Conservation (phyloP, 371 early-diverging fungal species). For the Lichtheimia ornata region DNA sequence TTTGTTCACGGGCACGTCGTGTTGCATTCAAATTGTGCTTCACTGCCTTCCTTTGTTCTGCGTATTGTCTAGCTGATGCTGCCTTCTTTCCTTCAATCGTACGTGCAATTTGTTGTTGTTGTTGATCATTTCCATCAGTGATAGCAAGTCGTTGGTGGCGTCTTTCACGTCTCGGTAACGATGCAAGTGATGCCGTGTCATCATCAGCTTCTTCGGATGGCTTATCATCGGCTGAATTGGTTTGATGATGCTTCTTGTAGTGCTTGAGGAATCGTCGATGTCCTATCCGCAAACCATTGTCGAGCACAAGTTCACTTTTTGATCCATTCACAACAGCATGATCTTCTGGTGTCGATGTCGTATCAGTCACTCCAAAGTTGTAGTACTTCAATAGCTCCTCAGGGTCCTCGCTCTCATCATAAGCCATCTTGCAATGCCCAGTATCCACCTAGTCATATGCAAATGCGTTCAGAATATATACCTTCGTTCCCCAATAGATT, state of each 20-base stretch:
- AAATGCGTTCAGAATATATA: background rate
- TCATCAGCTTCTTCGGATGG: background rate
- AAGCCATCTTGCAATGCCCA: slow-evolving; percentile 94
- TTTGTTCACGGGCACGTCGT: slow-evolving; percentile 17
- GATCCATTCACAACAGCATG: background rate
- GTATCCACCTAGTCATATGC: slow-evolving; percentile 63
- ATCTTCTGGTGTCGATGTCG: slow-evolving; percentile 22
- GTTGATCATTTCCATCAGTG: slow-evolving; percentile 9
- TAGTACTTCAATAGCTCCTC: slow-evolving; percentile 89
- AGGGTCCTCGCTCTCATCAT: slow-evolving; percentile 88
- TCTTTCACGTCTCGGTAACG: slow-evolving; percentile 16
- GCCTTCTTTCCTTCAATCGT: slow-evolving; percentile 8
- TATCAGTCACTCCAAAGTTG: slow-evolving; percentile 66
- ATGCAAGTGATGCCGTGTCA: slow-evolving; percentile 6
- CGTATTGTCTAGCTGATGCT: slow-evolving; percentile 9
- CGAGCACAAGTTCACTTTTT: slow-evolving; percentile 76
- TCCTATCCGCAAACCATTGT: slow-evolving; percentile 80
- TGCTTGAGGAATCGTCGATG: slow-evolving; percentile 78
- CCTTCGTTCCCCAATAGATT: background rate
- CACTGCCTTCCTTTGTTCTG: slow-evolving; percentile 11
- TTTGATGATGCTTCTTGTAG: slow-evolving; percentile 70
- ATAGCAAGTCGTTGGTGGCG: slow-evolving; percentile 14
- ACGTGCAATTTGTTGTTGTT: slow-evolving; percentile 5
- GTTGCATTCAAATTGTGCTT: slow-evolving; percentile 20
- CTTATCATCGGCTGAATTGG: slow-evolving; percentile 6